Evolutionary conservation across 768 basidiomycete genomes (phyloP), one percentile per base, ranked within the genome.

Genomic region (Boletellus emodensis): DNA sequence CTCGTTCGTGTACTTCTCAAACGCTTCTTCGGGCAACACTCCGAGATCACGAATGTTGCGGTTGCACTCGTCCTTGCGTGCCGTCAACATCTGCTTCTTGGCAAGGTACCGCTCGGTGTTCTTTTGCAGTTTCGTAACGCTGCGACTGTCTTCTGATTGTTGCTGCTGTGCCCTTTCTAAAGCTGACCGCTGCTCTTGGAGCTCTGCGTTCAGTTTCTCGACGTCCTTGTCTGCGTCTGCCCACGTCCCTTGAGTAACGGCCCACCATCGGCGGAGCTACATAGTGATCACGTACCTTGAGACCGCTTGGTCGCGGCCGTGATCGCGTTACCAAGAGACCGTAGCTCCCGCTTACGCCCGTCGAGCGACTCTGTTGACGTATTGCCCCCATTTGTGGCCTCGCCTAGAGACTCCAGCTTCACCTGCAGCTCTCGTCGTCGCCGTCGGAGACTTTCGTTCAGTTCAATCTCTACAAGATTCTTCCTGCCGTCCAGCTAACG

Each of bases 1-100:
- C 57, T 90, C 89, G 42, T 78, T 83, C 10, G 85, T 87, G 63
- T 97, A 95, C 69, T 97, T 97, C 64, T 91, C 85, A 60, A 94
- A 98, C 0, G 96, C 96, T 67, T 98, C 95, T 69, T 97, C 94
- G 1, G 96, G 96, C 14, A 98, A 71, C 0, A 97, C 94, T 33
- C 96, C 96, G 12, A 99, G 79, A 61, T 98, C 96, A 43, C 96
- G 85, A 55, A 98, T 96, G 66, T 88, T 94, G 60, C 93, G 82
- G 64, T 90, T 95, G 64, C 92, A 94, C 61, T 97, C 95, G 51
- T 97, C 95, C 65, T 91, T 92, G 40, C 94, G 82, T 35, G 78
- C 78, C 18, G 79, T 59, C 13, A 98, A 75, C 75, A 96, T 88
- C 65, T 93, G 89, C 36, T 87, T 80, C 69, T 98, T 98, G 22